Percentiles rank a stretch among this genome's conserved stretches.
phyloP scores from a whole-genome alignment of 1,284 basidiomycete genomes.

The Sutorius eximius region DNA sequence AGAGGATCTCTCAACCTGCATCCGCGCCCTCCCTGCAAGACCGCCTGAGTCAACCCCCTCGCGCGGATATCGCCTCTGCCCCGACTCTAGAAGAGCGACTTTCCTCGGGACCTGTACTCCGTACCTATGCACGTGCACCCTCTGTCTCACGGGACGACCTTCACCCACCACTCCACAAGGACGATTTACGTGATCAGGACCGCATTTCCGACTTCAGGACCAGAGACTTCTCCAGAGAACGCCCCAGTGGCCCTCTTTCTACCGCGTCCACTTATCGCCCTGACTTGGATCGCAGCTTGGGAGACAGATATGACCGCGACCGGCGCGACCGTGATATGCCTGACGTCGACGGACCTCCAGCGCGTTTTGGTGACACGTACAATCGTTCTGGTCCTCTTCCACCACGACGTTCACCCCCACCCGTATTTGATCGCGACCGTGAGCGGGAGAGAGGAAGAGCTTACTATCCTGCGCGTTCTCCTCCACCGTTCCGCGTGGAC shows the following conservation, averaged over 20 bases:
- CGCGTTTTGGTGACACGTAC: conserved; percentile 33
- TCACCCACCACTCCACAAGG: conserved; percentile 31
- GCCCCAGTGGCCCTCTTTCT: conserved; percentile 11
- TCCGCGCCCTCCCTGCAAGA: conserved; percentile 38
- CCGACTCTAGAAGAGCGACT: conserved; percentile 45
- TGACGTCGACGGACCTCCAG: conserved; percentile 31
- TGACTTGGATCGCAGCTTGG: conserved; percentile 33
- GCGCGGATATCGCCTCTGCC: conserved; percentile 29
- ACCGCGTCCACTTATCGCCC: conserved; percentile 33
- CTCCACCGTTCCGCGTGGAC: conserved; percentile 25
- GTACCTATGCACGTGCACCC: conserved; percentile 26
- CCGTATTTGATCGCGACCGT: conserved; percentile 20
- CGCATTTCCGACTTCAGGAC: conserved; percentile 32
- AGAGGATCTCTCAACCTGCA: conserved; percentile 36
- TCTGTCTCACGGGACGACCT: conserved; percentile 37
- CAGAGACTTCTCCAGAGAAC: conserved; percentile 38
- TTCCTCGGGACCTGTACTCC: conserved; percentile 29
- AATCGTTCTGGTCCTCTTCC: conserved; percentile 18
- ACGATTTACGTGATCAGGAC: conserved; percentile 26
- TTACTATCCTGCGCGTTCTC: conserved; percentile 28
- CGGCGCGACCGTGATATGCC: conserved; percentile 39
- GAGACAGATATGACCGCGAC: conserved; percentile 30
- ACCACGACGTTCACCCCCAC: conserved; percentile 28
- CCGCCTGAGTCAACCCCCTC: conserved; percentile 34
- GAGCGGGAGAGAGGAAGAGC: conserved; percentile 25